Percentiles rank a stretch among this genome's conserved stretches.
These are phyloP conservation scores for Salix viminalis DNA, from an alignment of 345 rosid species.

Conservation along the genomic window DNA sequence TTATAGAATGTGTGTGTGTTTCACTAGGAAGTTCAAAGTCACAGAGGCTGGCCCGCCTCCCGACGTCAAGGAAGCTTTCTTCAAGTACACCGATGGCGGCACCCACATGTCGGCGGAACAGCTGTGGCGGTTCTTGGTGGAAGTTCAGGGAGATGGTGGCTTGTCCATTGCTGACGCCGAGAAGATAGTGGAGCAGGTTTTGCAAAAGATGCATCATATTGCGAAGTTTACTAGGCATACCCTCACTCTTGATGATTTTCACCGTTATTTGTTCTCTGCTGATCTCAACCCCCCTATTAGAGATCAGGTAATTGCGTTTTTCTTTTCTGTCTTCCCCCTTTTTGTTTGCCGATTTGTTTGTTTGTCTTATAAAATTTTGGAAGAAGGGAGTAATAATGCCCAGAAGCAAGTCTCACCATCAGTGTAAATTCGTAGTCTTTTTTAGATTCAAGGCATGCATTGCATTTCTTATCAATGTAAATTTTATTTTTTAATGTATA, in stretches of 20 bases:
- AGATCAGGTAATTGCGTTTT: conserved; percentile 32
- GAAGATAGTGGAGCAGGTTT: conserved; percentile 49
- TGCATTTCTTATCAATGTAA: not conserved
- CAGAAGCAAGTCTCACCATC: not conserved
- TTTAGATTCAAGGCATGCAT: not conserved
- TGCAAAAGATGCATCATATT: conserved; percentile 54
- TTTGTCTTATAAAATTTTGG: not conserved
- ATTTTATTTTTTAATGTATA: not conserved
- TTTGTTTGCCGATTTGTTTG: not conserved
- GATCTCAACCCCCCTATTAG: conserved; percentile 45
- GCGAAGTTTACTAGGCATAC: conserved; percentile 53
- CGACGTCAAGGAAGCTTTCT: conserved; percentile 57
- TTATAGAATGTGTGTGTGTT: conserved; percentile 65
- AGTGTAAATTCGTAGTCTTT: not conserved
- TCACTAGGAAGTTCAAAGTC: conserved; percentile 62
- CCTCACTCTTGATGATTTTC: conserved; percentile 41
- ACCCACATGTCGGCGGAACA: conserved; percentile 63
- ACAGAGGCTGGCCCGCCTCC: conserved; percentile 61
- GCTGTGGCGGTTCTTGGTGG: conserved; percentile 50
- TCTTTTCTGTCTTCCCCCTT: not conserved
- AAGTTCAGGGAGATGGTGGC: conserved; percentile 39
- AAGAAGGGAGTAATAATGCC: not conserved
- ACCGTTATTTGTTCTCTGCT: conserved; percentile 25
- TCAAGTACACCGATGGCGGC: conserved; percentile 49
- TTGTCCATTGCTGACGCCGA: conserved; percentile 44